A percentile compares a stretch with the other conserved stretches of the same genome.
phyloP scores from a whole-genome alignment of 257 asterid genomes.

The Cynanchum wilfordii region DNA sequence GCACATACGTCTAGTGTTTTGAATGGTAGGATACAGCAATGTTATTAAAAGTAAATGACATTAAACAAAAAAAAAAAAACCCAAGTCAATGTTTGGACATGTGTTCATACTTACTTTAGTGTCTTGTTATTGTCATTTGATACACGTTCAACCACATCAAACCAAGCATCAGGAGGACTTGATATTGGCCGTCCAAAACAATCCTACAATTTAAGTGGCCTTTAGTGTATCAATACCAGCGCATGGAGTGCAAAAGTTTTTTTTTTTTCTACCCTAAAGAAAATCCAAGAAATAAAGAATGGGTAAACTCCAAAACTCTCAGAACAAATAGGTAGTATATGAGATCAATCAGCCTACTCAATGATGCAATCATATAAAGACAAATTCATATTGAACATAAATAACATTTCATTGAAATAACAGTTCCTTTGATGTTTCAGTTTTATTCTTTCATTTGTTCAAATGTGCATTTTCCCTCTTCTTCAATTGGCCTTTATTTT shows the following conservation, averaged over 20 bases:
- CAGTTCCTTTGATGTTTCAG: background rate
- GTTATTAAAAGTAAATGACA: background rate
- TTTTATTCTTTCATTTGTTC: background rate
- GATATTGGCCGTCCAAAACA: slow-evolving; percentile 95
- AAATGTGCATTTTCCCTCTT: background rate
- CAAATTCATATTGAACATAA: background rate
- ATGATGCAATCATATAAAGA: background rate
- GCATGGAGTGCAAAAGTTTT: background rate
- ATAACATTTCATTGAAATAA: background rate
- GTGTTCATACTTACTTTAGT: slow-evolving; percentile 46
- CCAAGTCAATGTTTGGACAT: background rate
- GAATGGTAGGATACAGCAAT: background rate
- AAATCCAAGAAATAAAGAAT: background rate
- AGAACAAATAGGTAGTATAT: background rate
- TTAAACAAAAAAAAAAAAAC: background rate
- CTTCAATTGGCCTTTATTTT: background rate
- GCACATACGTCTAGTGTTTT: background rate
- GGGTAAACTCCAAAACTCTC: background rate
- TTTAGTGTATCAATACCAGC: slow-evolving; percentile 9
- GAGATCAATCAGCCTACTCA: background rate
- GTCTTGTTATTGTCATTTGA: slow-evolving; percentile 92
- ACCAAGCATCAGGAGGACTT: slow-evolving; percentile 99
- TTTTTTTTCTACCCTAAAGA: background rate
- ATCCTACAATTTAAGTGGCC: slow-evolving; percentile 47
- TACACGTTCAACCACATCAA: slow-evolving; percentile 96